These are phyloP conservation scores for Termitomyces titanicus DNA, from an alignment of 768 basidiomycete genomes.

Conservation along the genomic window DNA sequence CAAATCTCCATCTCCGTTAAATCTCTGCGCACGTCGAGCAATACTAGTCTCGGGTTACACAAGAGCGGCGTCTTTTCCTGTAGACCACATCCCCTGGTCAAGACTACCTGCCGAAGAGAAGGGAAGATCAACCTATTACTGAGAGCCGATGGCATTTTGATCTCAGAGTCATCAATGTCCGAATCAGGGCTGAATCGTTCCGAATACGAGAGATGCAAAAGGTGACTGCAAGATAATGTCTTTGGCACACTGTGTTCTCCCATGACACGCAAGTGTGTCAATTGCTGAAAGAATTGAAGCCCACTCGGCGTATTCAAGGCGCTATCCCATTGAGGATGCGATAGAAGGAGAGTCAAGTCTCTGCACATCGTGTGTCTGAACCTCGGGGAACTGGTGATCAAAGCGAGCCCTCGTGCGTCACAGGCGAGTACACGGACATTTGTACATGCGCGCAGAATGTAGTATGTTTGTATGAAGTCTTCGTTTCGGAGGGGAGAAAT, in stretches of 20 bases:
- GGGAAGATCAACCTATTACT: constrained; percentile 22
- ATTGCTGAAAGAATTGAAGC: constrained; percentile 24
- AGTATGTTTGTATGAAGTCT: constrained; percentile 8
- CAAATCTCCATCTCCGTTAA: constrained; percentile 34
- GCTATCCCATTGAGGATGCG: constrained; percentile 19
- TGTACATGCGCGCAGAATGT: constrained; percentile 27
- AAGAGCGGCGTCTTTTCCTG: constrained; percentile 19
- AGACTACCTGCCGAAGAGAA: constrained; percentile 24
- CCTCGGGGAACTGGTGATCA: constrained; percentile 13
- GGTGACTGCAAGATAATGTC: constrained; percentile 16
- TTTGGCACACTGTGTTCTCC: constrained; percentile 24
- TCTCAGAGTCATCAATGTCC: constrained; percentile 4
- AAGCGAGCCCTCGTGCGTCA: constrained; percentile 24
- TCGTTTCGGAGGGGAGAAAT: constrained; percentile 27
- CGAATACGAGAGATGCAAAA: constrained; percentile 29
- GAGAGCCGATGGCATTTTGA: constrained; percentile 18
- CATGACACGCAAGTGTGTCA: constrained; percentile 32
- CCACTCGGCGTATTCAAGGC: constrained; percentile 20
- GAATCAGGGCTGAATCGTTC: constrained; percentile 10
- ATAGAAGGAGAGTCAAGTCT: constrained; percentile 29
- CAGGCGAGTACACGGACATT: constrained; percentile 29
- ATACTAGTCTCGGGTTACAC: constrained; percentile 18
- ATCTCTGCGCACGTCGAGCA: constrained; percentile 24
- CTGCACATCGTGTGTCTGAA: constrained; percentile 26
- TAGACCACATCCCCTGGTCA: constrained; percentile 25